Evolutionary conservation across 2,329 filamentous ascomycete species (phyloP), one percentile per base, ranked within the genome.

Genomic region (Fusarium keratoplasticum): DNA sequence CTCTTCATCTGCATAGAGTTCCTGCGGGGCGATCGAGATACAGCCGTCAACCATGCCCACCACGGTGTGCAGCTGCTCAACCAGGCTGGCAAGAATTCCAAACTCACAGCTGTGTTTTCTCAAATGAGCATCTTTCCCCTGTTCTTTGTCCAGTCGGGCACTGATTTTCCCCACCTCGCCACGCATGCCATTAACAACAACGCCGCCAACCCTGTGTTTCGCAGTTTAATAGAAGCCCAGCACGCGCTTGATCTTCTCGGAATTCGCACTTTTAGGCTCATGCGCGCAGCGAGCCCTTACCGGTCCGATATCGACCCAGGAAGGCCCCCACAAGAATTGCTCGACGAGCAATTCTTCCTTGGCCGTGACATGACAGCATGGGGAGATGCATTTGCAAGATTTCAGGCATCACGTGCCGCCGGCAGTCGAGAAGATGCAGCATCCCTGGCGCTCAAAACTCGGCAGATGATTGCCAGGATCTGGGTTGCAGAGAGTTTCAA

Each of bases 1-100:
- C 74, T 86, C 18, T 86, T 87, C 66, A 79, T 84, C 38, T 86
- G 84, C 69, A 83, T 86, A 62, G 85, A 86, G 69, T 81, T 84
- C 64, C 75, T 86, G 1, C 81, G 81, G 1, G 83, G 81, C 10
- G 80, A 86, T 72, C 75, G 74, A 20, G 71, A 78, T 7, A 77
- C 79, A 5, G 84, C 83, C 1, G 78, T 82, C 6, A 76, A 77
- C 10, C 85, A 86, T 64, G 81, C 80, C 6, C 78, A 78, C 0
- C 84, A 86, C 63, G 85, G 84, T 11, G 78, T 84, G 18, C 70
- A 71, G 18, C 79, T 86, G 2, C 77, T 84, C 8, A 81, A 81
- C 60, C 73, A 71, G 0, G 60, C 47, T 4, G 62, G 66, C 11
- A 70, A 74, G 2, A 77, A 69, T 20, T 76, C 81, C 5, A 74